A percentile compares a stretch with the other conserved stretches of the same genome.
These are phyloP conservation scores for Rutstroemia sp. DNA, from an alignment of 2,329 filamentous ascomycete genomes.

Conservation along the genomic window DNA sequence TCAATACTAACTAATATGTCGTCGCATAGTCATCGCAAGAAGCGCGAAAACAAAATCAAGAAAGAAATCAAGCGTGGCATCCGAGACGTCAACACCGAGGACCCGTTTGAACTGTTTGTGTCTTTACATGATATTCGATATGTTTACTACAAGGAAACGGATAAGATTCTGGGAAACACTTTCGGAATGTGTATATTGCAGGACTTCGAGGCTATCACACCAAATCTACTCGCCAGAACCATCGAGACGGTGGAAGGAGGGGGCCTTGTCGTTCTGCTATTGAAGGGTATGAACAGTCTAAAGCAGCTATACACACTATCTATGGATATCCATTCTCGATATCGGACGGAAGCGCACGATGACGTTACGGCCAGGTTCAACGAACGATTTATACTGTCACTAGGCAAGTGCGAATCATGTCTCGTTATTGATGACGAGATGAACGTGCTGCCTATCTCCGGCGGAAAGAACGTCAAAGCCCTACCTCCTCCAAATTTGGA, in stretches of 20 bases:
- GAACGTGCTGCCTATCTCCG: constrained; percentile 94
- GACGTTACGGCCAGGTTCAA: constrained; percentile 97
- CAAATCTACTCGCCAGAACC: constrained; percentile 89
- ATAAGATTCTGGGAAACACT: constrained; percentile 96
- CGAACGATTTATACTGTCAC: constrained; percentile 89
- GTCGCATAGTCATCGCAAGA: constrained; percentile 75
- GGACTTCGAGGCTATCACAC: constrained; percentile 95
- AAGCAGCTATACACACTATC: constrained; percentile 95
- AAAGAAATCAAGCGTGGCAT: constrained; percentile 95
- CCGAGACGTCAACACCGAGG: constrained; percentile 83
- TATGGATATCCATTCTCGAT: constrained; percentile 96
- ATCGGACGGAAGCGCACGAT: constrained; percentile 90
- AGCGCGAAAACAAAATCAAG: constrained; percentile 97
- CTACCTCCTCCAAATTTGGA: constrained; percentile 71
- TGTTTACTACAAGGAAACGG: constrained; percentile 99
- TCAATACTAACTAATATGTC: constrained; percentile 1
- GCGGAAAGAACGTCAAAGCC: constrained; percentile 80
- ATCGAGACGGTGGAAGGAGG: constrained; percentile 98
- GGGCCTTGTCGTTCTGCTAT: constrained; percentile 77
- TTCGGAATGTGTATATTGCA: constrained; percentile 98
- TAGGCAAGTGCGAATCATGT: constrained; percentile 92
- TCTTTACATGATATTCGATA: constrained; percentile 96
- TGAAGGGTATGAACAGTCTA: constrained; percentile 95
- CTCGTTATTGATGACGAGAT: constrained; percentile 96
- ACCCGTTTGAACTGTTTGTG: constrained; percentile 96